Base-by-base conservation (phyloP, 2,329 filamentous ascomycete species). In the Alternaria gaisen region DNA sequence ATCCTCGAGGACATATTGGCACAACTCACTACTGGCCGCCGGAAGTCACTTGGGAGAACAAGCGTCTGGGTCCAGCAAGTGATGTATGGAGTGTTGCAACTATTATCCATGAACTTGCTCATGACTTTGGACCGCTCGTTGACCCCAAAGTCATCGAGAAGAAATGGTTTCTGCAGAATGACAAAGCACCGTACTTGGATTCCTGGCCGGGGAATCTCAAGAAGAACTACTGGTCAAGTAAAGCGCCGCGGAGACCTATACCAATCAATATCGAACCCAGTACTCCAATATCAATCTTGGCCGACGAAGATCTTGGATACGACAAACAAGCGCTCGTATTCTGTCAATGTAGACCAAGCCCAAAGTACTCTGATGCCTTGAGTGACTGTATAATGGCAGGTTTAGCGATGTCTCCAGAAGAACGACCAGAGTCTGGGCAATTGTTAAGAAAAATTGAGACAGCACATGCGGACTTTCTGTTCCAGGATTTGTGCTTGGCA, bases 21-120 rank as follows among this genome's bases (percentile, higher is more conserved):
- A 68, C 70, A 2, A 53, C 62, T 1, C 5, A 41, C 1, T 62
- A 53, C 43, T 72, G 69, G 64, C 66, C 72, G 18, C 69, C 70
- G 14, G 70, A 74, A 36, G 54, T 66, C 24, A 66, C 58, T 1
- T 72, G 65, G 53, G 65, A 71, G 28, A 53, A 46, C 4, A 62
- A 56, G 24, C 20, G 48, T 10, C 47, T 56, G 2, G 62, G 61
- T 6, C 58, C 60, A 4, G 63, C 60, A 4, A 64, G 63, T 11
- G 72, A 76, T 56, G 61, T 76, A 4, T 77, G 74, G 74, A 61
- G 64, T 2, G 41, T 69, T 3, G 73, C 71, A 9, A 54, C 67
- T 8, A 59, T 74, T 7, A 65, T 77, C 4, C 68, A 74, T 50
- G 63, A 63, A 20, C 50, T 75, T 2, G 69, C 66, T 3, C 64